Percentiles rank a stretch among this genome's conserved stretches.
phyloP scores from a whole-genome alignment of 2,329 filamentous ascomycete species.

The Thielaviopsis ethacetica region DNA sequence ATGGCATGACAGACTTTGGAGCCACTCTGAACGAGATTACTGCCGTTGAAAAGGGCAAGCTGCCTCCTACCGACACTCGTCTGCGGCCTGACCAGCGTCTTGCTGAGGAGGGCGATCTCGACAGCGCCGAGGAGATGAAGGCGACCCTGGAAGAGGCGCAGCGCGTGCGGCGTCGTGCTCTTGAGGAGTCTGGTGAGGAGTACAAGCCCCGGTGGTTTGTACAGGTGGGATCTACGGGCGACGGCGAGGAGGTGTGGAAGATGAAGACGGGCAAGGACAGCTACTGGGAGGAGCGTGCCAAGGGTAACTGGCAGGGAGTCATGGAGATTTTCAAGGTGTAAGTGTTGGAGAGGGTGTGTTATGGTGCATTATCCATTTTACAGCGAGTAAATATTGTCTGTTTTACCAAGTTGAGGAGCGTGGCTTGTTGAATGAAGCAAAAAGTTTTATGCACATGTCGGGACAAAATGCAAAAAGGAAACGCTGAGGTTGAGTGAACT shows the following conservation, averaged over 20 bases:
- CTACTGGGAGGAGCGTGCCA: slow-evolving; percentile 79
- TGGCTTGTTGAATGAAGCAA: not conserved
- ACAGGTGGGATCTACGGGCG: slow-evolving; percentile 39
- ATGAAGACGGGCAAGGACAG: slow-evolving; percentile 68
- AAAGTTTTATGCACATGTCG: not conserved
- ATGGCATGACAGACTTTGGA: slow-evolving; percentile 78
- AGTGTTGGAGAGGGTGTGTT: no score
- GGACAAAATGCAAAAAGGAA: not conserved
- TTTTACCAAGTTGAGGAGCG: not conserved
- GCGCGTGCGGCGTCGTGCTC: slow-evolving; percentile 51
- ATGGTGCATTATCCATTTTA: no score
- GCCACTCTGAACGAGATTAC: slow-evolving; percentile 81
- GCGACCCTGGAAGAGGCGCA: slow-evolving; percentile 73
- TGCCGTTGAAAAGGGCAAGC: slow-evolving; percentile 51
- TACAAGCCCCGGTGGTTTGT: slow-evolving; percentile 77
- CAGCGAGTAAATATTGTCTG: not conserved
- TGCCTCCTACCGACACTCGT: slow-evolving; percentile 70
- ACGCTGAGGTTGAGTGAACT: not conserved
- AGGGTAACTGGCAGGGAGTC: slow-evolving; percentile 46
- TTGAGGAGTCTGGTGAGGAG: slow-evolving; percentile 58
- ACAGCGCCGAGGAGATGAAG: slow-evolving; percentile 73
- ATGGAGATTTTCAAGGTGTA: slow-evolving; percentile 31
- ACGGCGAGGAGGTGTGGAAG: slow-evolving; percentile 55
- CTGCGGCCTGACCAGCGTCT: slow-evolving; percentile 77
- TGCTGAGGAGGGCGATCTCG: slow-evolving; percentile 65